phyloP scores from a whole-genome alignment of 1,139 yeast genomes.

The Lodderomyces beijingensis region DNA sequence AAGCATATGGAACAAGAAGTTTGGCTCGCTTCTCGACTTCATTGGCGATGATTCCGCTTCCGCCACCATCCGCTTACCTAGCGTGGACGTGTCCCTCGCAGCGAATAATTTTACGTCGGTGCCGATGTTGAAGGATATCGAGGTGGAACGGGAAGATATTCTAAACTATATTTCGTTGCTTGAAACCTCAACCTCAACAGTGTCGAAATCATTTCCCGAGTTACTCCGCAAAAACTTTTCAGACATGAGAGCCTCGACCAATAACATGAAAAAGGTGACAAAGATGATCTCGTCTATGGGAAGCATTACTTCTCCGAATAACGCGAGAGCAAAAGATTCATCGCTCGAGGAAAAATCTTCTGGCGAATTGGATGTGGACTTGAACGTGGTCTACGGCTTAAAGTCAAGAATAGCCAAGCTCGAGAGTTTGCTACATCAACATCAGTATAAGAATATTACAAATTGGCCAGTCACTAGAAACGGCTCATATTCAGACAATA shows the following conservation, averaged over 20 bases:
- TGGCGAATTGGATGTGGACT: constrained; percentile 9
- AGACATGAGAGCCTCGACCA: constrained; percentile 40
- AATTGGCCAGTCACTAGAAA: constrained; percentile 48
- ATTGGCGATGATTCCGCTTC: constrained; percentile 12
- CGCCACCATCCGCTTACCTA: constrained; percentile 21
- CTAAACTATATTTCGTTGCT: constrained; percentile 29
- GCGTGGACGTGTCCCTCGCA: constrained; percentile 39
- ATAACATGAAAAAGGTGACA: constrained; percentile 35
- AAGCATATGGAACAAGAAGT: constrained; percentile 59
- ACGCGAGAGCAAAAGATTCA: no score
- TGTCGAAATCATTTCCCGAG: constrained; percentile 26
- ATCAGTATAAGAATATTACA: constrained; percentile 53
- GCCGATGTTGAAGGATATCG: constrained; percentile 19
- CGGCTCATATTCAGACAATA: constrained; percentile 12
- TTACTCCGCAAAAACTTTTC: constrained; percentile 45
- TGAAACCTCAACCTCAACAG: constrained; percentile 16
- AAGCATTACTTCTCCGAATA: constrained; percentile 24
- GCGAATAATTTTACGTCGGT: constrained; percentile 18
- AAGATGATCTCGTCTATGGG: constrained; percentile 33
- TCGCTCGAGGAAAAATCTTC: constrained; percentile 8
- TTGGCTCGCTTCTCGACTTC: constrained; percentile 43
- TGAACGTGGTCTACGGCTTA: constrained; percentile 42
- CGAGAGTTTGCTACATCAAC: constrained; percentile 65
- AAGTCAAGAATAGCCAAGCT: constrained; percentile 57
- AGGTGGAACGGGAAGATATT: constrained; percentile 40